Evolutionary conservation across 257 asterid species (phyloP), one percentile per base, ranked within the genome.

Genomic region (Anisodus acutangulus): DNA sequence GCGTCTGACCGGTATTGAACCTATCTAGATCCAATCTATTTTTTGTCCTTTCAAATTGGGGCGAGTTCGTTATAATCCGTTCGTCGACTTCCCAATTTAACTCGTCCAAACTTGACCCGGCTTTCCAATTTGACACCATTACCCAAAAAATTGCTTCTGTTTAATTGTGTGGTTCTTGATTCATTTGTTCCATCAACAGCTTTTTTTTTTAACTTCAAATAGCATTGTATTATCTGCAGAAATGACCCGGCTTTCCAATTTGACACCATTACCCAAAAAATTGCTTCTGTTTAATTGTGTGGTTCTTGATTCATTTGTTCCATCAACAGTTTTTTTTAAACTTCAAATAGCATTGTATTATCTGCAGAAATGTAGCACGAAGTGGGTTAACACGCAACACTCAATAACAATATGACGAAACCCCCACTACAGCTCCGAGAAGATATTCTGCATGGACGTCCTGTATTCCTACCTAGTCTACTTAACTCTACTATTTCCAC

Each of bases 321-420:
- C 31, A 69, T 8, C 2, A 41, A 41, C 31, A 15, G 0, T 51
- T 39, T 16, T 69, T 39, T 53, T 6, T 19, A 37, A 13, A 72
- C 60, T 22, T 74, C 2, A 51, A 39, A 22, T 67, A 57, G 72
- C 51, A 17, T 62, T 7, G 12, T 62, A 31, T 76, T 82, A 53
- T 67, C 9, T 87, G 90, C 95, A 94, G 98, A 93, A 91, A 86
- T 85, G 85, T 89, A 80, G 57, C 94, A 71, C 90, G 97, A 91
- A 90, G 91, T 47, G 97, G 97, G 57, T 84, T 88, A 85, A 91
- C 93, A 43, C 97, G 98, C 85, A 91, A 89, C 88, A 81, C 93
- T 79, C 98, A 93, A 89, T 95, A 89, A 92, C 94, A 87, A 69
- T 49, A 83, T 78, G 78, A 84, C 13, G 81, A 76, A 26, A 76